Conservation (phyloP, 805 yeast species). For the Candida silvatica region DNA sequence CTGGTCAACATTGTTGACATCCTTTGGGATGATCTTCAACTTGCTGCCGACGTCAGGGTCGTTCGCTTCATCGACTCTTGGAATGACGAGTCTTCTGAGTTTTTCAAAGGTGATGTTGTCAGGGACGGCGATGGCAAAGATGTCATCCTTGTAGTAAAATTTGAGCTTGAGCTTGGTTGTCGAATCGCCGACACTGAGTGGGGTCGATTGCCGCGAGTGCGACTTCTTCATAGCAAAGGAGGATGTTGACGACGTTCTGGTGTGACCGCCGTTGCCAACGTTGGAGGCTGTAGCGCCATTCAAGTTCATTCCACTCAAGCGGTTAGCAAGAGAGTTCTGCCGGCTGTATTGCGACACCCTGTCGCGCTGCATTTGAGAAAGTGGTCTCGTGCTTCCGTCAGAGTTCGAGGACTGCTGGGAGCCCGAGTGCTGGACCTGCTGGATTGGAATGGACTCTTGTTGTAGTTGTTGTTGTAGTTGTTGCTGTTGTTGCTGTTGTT, state of each 20-base stretch:
- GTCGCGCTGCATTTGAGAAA: conserved; percentile 39
- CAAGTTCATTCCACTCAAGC: conserved; percentile 16
- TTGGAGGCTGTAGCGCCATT: too few relatives aligned
- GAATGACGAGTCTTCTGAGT: conserved; percentile 18
- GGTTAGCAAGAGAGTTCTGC: conserved; percentile 11
- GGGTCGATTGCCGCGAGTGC: not conserved
- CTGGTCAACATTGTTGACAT: conserved; percentile 16
- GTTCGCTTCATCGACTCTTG: conserved; percentile 23
- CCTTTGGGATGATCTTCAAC: conserved; percentile 22
- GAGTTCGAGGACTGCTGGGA: not conserved
- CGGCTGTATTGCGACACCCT: conserved; percentile 37
- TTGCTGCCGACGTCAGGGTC: conserved; percentile 15
- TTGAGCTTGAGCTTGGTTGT: conserved; percentile 50
- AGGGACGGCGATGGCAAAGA: conserved; percentile 51
- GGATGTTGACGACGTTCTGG: conserved; percentile 4
- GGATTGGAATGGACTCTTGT: not conserved
- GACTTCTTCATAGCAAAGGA: not conserved
- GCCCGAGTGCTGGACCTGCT: too few relatives aligned
- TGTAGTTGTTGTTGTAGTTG: not conserved
- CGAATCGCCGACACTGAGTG: conserved; percentile 6
- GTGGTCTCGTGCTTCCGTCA: conserved; percentile 8
- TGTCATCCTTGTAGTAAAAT: conserved; percentile 73
- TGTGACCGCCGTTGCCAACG: conserved; percentile 2
- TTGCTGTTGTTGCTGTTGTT: conserved; percentile 5
- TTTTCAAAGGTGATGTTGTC: conserved; percentile 15